These are phyloP conservation scores for Talaromyces islandicus DNA, from an alignment of 2,329 filamentous ascomycete genomes.

Conservation along the genomic window DNA sequence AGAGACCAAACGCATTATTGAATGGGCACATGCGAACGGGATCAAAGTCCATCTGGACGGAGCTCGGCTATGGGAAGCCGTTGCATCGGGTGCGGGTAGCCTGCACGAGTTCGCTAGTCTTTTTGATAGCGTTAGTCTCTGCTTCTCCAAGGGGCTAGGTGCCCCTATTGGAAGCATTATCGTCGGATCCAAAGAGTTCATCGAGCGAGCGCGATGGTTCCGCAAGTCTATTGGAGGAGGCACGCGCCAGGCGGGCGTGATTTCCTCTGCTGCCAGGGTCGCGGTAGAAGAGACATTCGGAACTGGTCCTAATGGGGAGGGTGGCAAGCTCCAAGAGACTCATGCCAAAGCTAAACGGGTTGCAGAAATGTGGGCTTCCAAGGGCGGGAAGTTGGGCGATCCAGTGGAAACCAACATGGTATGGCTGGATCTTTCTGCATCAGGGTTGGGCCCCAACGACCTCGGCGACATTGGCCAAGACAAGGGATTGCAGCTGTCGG, in stretches of 20 bases:
- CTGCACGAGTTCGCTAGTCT: constrained; percentile 61
- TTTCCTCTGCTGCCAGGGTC: constrained; percentile 68
- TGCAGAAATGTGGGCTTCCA: constrained; percentile 58
- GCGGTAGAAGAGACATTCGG: constrained; percentile 76
- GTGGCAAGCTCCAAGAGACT: constrained; percentile 54
- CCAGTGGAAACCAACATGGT: constrained; percentile 89
- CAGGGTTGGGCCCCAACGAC: constrained; percentile 47
- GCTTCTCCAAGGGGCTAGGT: constrained; percentile 77
- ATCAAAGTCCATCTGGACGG: constrained; percentile 74
- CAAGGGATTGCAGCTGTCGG: constrained; percentile 52
- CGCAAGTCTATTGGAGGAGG: constrained; percentile 78
- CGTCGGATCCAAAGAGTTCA: constrained; percentile 53
- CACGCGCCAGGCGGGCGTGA: constrained; percentile 67
- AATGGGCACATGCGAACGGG: constrained; percentile 59
- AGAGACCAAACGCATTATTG: constrained; percentile 63
- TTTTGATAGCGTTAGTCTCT: constrained; percentile 71
- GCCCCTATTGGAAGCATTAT: constrained; percentile 75
- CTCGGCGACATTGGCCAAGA: constrained; percentile 52
- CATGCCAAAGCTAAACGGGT: constrained; percentile 60
- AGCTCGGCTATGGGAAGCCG: constrained; percentile 76
- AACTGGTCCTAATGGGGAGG: constrained; percentile 49
- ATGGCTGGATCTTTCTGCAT: constrained; percentile 68
- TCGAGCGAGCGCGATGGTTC: constrained; percentile 67
- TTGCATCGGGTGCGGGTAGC: constrained; percentile 61
- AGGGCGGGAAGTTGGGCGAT: constrained; percentile 62